Evolutionary conservation across 2,329 filamentous ascomycete species (phyloP).

Genomic region (Colletotrichum siamense): DNA sequence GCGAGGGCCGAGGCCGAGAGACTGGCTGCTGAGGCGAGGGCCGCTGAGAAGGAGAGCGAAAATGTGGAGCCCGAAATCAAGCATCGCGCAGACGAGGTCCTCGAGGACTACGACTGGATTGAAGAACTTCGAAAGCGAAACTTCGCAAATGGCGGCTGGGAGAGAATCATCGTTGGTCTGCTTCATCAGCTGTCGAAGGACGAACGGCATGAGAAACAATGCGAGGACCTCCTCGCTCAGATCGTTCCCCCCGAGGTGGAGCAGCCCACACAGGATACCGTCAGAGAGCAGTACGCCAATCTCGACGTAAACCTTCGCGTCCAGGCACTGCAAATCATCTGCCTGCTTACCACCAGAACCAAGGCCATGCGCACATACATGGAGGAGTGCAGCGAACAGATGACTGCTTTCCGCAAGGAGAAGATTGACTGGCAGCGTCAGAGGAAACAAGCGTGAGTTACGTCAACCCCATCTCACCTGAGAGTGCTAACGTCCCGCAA

Average conservation of each 20-base stretch:
- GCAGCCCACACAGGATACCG: slow-evolving; percentile 78
- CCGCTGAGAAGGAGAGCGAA: slow-evolving; percentile 51
- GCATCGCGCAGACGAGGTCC: slow-evolving; percentile 78
- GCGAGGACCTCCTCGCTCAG: slow-evolving; percentile 79
- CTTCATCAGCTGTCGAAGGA: slow-evolving; percentile 84
- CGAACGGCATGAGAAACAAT: slow-evolving; percentile 70
- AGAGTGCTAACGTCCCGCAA: slow-evolving; percentile 40
- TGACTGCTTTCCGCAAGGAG: slow-evolving; percentile 94
- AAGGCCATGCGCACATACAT: slow-evolving; percentile 87
- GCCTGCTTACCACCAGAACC: slow-evolving; percentile 84
- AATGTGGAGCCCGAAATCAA: slow-evolving; percentile 51
- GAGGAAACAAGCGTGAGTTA: slow-evolving; percentile 68
- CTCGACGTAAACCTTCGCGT: slow-evolving; percentile 86
- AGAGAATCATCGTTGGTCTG: slow-evolving; percentile 86
- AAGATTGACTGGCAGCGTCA: slow-evolving; percentile 92
- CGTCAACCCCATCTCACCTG: not conserved
- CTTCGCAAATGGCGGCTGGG: slow-evolving; percentile 89
- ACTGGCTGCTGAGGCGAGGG: slow-evolving; percentile 64
- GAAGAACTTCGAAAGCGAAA: slow-evolving; percentile 83
- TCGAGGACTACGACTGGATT: slow-evolving; percentile 81
- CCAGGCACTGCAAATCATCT: slow-evolving; percentile 81
- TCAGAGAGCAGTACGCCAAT: slow-evolving; percentile 72
- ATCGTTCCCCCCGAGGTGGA: slow-evolving; percentile 76
- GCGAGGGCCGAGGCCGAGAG: slow-evolving; percentile 80
- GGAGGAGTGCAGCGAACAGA: slow-evolving; percentile 89